Conservation (phyloP, 331 rosid genomes). For the Telfairia occidentalis region DNA sequence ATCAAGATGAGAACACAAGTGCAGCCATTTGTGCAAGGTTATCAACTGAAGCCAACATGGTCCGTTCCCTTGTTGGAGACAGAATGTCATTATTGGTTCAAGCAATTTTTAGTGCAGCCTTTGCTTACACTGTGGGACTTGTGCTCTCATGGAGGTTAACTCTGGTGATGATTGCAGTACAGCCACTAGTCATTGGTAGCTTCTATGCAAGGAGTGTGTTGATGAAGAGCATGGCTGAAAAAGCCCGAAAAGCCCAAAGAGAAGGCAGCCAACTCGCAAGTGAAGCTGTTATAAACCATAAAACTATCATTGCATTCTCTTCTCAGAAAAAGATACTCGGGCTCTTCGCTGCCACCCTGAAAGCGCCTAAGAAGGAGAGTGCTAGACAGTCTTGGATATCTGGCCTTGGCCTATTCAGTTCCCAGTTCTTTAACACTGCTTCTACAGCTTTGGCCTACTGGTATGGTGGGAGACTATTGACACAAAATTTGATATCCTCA, state of each 20-base stretch:
- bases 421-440: slow-evolving; percentile 80
- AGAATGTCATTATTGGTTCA: slow-evolving; percentile 60
- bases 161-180: slow-evolving; percentile 85
- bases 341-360: slow-evolving; percentile 49
- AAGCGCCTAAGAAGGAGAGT: slow-evolving; percentile 60
- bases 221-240: slow-evolving; percentile 68
- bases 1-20: slow-evolving; percentile 72
- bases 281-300: slow-evolving; percentile 78
- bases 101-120: slow-evolving; percentile 59
- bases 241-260: slow-evolving; percentile 59
- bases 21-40: slow-evolving; percentile 84
- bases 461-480: slow-evolving; percentile 78
- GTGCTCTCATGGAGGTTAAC: slow-evolving; percentile 70
- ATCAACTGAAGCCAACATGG: slow-evolving; percentile 71
- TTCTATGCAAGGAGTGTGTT: slow-evolving; percentile 65
- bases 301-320: slow-evolving; percentile 74
- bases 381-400: slow-evolving; percentile 75
- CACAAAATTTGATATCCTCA: slow-evolving; percentile 31
- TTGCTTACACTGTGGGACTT: slow-evolving; percentile 64
- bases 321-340: slow-evolving; percentile 70
- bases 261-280: slow-evolving; percentile 92
- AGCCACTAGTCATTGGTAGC: slow-evolving; percentile 85
- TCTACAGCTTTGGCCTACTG: slow-evolving; percentile 76
- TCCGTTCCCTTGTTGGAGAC: slow-evolving; percentile 83
- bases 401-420: slow-evolving; percentile 73